Evolutionary conservation across 495 filamentous ascomycete species (phyloP), one percentile per base, ranked within the genome.

Genomic region (Lichenothelia convexa): DNA sequence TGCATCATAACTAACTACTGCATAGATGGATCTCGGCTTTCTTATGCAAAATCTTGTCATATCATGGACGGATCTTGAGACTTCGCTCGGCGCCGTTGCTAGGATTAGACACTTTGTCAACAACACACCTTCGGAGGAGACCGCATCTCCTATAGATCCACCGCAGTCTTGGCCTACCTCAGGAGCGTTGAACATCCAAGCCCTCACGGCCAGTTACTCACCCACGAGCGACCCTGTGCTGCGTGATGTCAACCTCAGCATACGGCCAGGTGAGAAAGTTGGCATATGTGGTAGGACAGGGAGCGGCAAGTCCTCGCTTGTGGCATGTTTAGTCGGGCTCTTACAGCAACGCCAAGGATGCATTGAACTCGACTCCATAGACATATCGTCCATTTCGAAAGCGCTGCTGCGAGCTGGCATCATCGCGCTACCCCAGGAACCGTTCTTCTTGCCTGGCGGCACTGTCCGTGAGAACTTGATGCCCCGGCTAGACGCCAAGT

Each of bases 281-380:
- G 84, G 82, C 12, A 75, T 93, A 1, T 78, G 89, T 6, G 84
- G 84, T 8, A 73, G 84, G 15, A 92, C 84, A 7, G 84, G 84
- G 9, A 81, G 82, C 0, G 84, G 84, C 13, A 93, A 93, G 48
- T 86, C 79, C 0, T 85, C 80, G 16, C 29, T 49, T 2, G 40
- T 38, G 9, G 33, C 42, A n/a, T 39, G 40, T 3, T 45, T 49
- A 11, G 46, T 49, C 29, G 29, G 46, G 13, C 41, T 47, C 26
- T 33, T 47, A 2, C 19, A 49, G 24, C 21, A 35, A n/a, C 24
- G 32, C 17, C 17, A 33, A 18, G 46, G 46, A 3, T 40, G 30
- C 3, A 41, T 49, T 34, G 3, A 21, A 3, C 46, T 49, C 24
- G 46, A 49, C 33, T 44, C 40, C 11, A 15, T 47, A 2, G 46